phyloP scores from a whole-genome alignment of 306 rosid species.

The Delonix regia region DNA sequence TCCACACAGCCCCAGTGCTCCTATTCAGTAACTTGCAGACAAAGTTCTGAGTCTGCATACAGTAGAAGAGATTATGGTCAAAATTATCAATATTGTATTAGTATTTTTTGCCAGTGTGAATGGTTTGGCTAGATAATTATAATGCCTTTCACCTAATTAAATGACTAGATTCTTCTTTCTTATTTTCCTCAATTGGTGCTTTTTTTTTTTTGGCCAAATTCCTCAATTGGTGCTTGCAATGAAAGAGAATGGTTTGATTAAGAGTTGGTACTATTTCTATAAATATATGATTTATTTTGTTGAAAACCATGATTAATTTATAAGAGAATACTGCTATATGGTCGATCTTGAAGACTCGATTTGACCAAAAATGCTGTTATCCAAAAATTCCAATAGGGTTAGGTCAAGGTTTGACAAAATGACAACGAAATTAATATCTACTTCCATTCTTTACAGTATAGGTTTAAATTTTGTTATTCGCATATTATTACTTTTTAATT shows the following conservation, averaged over 20 bases:
- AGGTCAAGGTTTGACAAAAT: slow-evolving; percentile 6
- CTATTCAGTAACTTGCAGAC: slow-evolving; percentile 80
- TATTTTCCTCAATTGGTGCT: too few species aligned
- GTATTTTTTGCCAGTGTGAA: not conserved
- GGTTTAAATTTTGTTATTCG: too few species aligned
- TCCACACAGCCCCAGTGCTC: slow-evolving; percentile 83
- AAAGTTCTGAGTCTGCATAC: slow-evolving; percentile 65
- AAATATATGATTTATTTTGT: not conserved
- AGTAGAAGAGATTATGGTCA: slow-evolving; percentile 19
- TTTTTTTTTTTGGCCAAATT: too few species aligned
- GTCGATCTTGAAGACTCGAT: slow-evolving; percentile 12
- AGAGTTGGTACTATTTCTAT: not conserved
- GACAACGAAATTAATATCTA: not conserved
- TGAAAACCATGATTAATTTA: slow-evolving; percentile 3
- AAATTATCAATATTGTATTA: not conserved
- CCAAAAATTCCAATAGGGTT: not conserved
- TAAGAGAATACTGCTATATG: not conserved
- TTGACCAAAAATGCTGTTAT: not conserved
- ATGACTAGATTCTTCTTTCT: too few species aligned
- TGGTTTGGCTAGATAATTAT: not conserved
- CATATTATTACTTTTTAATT: too few species aligned
- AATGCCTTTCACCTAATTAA: slow-evolving; percentile 12
- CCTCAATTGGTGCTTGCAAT: not conserved
- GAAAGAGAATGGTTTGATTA: not conserved
- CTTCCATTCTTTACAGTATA: not conserved